Evolutionary conservation across 371 early-diverging fungal species (phyloP).

Genomic region (Smittium mucronatum): DNA sequence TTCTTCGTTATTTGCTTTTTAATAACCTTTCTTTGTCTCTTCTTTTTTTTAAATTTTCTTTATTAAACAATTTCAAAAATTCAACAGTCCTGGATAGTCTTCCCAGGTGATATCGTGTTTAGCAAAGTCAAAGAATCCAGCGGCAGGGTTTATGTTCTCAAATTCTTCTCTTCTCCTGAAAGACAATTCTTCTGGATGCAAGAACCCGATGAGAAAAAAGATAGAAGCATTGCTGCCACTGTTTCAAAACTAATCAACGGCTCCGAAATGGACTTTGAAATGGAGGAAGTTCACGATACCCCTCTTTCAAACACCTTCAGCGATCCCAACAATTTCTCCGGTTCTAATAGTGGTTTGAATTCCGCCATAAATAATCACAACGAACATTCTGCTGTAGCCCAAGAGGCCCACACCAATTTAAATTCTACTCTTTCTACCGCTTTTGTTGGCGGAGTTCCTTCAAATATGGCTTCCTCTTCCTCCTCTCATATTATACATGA

Average conservation of each 20-base stretch:
- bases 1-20: not conserved
- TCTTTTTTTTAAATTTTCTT: too few relatives aligned
- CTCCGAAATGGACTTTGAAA: slow-evolving; percentile 10
- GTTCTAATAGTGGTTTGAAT: slow-evolving; percentile 18
- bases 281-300: slow-evolving; percentile 13
- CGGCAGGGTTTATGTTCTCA: slow-evolving; percentile 59
- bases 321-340: not conserved
- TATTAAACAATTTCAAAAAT: too few relatives aligned
- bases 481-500: not conserved
- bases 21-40: not conserved
- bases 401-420: slow-evolving; percentile 12
- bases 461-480: slow-evolving; percentile 7
- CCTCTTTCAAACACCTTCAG: not conserved
- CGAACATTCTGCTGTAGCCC: slow-evolving; percentile 29
- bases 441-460: slow-evolving; percentile 29
- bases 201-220: slow-evolving; percentile 38
- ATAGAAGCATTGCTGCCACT: slow-evolving; percentile 5
- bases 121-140: slow-evolving; percentile 46
- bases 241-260: slow-evolving; percentile 14
- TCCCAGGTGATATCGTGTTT: slow-evolving; percentile 66
- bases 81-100: slow-evolving; percentile 46
- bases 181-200: slow-evolving; percentile 76
- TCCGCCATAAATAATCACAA: slow-evolving; percentile 17
- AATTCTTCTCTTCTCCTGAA: slow-evolving; percentile 58
- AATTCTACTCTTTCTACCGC: slow-evolving; percentile 18